Base-by-base conservation (phyloP, 495 filamentous ascomycete genomes). In the Annulohypoxylon bovei region DNA sequence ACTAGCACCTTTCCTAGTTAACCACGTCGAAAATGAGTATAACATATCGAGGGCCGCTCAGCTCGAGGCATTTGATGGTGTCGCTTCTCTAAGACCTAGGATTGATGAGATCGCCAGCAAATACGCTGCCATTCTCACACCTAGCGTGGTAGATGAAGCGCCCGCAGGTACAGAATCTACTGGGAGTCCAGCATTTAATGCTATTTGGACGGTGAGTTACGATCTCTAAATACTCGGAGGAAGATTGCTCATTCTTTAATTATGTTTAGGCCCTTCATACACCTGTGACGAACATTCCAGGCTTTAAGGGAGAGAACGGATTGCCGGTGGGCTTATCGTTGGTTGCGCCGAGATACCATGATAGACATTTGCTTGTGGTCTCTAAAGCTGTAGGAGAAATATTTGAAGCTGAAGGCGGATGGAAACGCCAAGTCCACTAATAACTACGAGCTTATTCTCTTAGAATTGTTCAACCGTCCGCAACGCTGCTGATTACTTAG, bases 241-340 rank as follows among this genome's bases (percentile, higher is more conserved):
- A 1, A 0, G 1, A 11, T 14, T 25, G 2, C 32, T 56, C 6
- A 56, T 39, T 49, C 20, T 20, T 12, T 32, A 16, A 14, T 23
- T 1, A 33, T 22, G n/a, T 66, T 55, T 54, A 80, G 72, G 80
- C 78, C 25, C 70, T 86, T 11, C 84, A 86, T 46, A 81, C 80
- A 6, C 84, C 85, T 5, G 80, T 80, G 16, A 67, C 85, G 28
- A 84, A 87, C 47, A 67, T 87, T 5, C 83, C 83, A 1, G 85
- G 82, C 0, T 86, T 88, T 59, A 75, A 76, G 35, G 83, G 84
- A 0, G 78, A 73, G 40, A 79, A 83, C 50, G 81, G 79, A 3
- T 76, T 87, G 80, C 84, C 84, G 0, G 76, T 88, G 49, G 84
- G 84, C 1, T 64, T 87, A 46, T 83, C 82, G 0, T 65, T 84